Evolutionary conservation across 2,329 filamentous ascomycete species (phyloP), one percentile per base, ranked within the genome.

Genomic region (Elsinoe necatrix): DNA sequence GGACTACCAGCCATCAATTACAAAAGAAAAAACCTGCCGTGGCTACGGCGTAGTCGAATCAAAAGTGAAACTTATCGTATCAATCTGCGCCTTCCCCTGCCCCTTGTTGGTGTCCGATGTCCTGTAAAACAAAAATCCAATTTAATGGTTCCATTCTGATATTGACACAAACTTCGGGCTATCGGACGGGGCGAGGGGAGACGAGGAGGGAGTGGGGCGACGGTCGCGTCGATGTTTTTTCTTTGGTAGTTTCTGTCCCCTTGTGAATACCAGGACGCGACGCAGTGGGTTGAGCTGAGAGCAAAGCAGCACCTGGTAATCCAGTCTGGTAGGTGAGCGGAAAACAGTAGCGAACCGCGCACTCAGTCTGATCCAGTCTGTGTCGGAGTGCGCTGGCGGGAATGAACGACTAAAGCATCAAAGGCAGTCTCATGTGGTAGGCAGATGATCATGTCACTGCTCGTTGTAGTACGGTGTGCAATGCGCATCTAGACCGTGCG

Each of bases 401-500:
- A 23, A 39, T 54, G 14, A 55, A 45, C 52, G 37, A 31, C 21
- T 29, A 43, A 31, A 52, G 16, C n/a, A 23, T 29, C 20, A 9
- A 18, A 16, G 52, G 50, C 35, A 39, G 16, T 37, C 50, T 42
- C 21, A 29, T 25, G 8, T 54, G 31, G 31, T 41, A 25, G 20
- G 20, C 29, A 43, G 35, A 23, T 23, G 35, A 43, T 55, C 29
- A 11, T 31, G 52, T 42, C 21, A 35, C 57, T 61, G 52, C 51
- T 58, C 20, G 34, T 25, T 34, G 9, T 39, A 18, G 42, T 63
- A n/a, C n/a, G n/a, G n/a, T n/a, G n/a, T n/a, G n/a, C n/a, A n/a
- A n/a, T n/a, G 58, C 63, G 63, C 63, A 60, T 60, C 75, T 73
- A 80, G 72, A 80, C 79, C 63, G 77, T 72, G 64, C 73, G 77